Base-by-base conservation (phyloP, 2,329 filamentous ascomycete species). In the Fusarium pininemorale region DNA sequence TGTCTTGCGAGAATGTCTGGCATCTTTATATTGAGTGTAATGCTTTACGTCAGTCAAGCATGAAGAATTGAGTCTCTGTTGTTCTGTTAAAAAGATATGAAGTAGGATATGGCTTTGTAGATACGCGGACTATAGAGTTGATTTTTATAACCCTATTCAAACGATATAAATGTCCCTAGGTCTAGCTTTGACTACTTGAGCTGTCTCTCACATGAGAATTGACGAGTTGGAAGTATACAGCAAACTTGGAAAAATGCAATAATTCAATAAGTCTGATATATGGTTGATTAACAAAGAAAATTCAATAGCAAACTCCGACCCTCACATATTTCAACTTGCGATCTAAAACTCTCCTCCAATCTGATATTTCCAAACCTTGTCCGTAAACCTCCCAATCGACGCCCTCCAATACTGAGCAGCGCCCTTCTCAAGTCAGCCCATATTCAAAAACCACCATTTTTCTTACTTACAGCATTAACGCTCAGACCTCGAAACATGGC, bases 401-500 rank as follows among this genome's bases (percentile, higher is more conserved):
- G 57, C 72, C 10, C 72, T 72, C 72, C 72, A 74, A 41, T 28
- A 50, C 13, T 74, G 66, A 9, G 72, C 72, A 13, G 59, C 71
- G 8, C 55, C 28, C 71, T 74, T 22, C 20, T 13, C 8, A 35
- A 8, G 15, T 67, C 9, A 37, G 64, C 1, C 6, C 13, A 24
- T 3, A 10, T 3, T 13, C 3, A 41, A 2, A 22, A 22, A 22
- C 0, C 7, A 22, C 7, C 38, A 41, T 41, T 41, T 16, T 41
- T 2, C 7, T 14, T 5, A 9, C 72, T 53, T 28, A 74, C 72
- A 5, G 72, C 72, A 4, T 74, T 74, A 4, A 69, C 45, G 6
- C 15, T 55, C 1, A 74, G 16, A 2, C 72, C 72, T 11, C 42
- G 2, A n/a, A 74, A 74, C 72, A 74, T 74, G 0, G 65, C 63